Base-by-base conservation (phyloP, 164 flowering plant genomes). In the Chimonanthus praecox region DNA sequence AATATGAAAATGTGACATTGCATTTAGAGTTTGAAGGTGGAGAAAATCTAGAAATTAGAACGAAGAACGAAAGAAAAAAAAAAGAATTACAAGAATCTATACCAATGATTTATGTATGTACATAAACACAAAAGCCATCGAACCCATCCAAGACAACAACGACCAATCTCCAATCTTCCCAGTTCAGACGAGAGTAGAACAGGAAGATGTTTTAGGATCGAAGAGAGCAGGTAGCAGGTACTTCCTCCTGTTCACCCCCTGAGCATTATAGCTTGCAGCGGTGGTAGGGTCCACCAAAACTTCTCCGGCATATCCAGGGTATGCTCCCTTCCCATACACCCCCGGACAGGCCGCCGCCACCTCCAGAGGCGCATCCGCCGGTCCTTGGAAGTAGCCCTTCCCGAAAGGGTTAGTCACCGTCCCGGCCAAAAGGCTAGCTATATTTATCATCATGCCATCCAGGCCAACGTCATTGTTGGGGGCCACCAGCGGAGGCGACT, bases 181-280 rank as follows among this genome's bases (percentile, higher is more conserved):
- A 54, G 5, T n/a, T 10, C 60, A 54, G 15, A 60, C 83, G 18
- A 79, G 67, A 49, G 83, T 80, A 3, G 78, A 78, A 74, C 87
- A 84, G 63, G 76, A 65, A 15, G 78, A 80, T 15, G 81, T 83
- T 1, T 47, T 13, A 33, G 83, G 84, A 49, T 79, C 76, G 62
- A 72, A 74, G 33, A 79, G 7, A 11, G 78, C 81, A 2, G 81
- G 81, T 6, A 75, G 54, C 67, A 75, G 47, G 47, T 72, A 79
- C 71, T 69, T 72, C 73, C 78, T 63, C 16, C 81, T 78, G 13
- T 79, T 79, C 47, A 63, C 73, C 13, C 81, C 81, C 21, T 47
- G 85, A 47, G 82, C 80, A 72, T 81, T 81, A 49, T 78, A 81
- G 72, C 84, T 79, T 0, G 74, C 80, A 33, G 81, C 81, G 0